Conservation (phyloP, 768 basidiomycete genomes). For the Lactarius psammicola region DNA sequence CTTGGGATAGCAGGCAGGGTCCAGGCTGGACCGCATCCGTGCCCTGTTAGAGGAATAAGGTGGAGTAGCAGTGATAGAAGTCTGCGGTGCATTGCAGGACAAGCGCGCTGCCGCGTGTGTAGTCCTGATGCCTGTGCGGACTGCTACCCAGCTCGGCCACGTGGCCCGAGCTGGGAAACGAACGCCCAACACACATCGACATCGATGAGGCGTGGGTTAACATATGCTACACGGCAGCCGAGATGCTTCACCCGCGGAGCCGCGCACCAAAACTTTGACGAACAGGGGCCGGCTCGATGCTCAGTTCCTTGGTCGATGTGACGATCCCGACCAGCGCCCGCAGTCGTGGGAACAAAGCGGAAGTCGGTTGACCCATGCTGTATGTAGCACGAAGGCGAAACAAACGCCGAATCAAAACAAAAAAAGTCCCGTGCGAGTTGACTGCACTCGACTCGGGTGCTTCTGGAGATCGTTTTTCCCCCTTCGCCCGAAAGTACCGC, state of each 20-base stretch:
- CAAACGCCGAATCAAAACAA: conserved; percentile 11
- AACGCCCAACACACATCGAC: conserved; percentile 15
- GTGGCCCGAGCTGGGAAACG: conserved; percentile 8
- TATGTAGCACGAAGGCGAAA: not conserved
- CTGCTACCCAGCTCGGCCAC: conserved; percentile 7
- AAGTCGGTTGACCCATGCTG: not conserved
- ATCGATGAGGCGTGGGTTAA: not conserved
- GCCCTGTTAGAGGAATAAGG: not conserved
- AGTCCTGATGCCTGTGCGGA: not conserved
- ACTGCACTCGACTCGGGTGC: conserved; percentile 3
- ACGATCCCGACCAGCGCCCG: not conserved
- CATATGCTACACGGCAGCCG: not conserved
- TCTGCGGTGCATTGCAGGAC: not conserved
- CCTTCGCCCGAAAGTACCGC: conserved; percentile 4
- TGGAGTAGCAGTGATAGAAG: not conserved
- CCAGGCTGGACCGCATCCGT: conserved; percentile 1
- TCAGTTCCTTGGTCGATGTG: not conserved
- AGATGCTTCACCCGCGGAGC: not conserved
- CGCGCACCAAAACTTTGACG: not conserved
- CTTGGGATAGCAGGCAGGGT: not conserved
- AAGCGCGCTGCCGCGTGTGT: not conserved
- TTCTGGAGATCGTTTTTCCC: conserved; percentile 12
- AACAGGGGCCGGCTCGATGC: conserved; percentile 1
- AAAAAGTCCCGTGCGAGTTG: conserved; percentile 1
- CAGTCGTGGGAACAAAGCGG: conserved; percentile 2